Conservation (phyloP, 345 rosid species). For the Limnanthes douglasii region DNA sequence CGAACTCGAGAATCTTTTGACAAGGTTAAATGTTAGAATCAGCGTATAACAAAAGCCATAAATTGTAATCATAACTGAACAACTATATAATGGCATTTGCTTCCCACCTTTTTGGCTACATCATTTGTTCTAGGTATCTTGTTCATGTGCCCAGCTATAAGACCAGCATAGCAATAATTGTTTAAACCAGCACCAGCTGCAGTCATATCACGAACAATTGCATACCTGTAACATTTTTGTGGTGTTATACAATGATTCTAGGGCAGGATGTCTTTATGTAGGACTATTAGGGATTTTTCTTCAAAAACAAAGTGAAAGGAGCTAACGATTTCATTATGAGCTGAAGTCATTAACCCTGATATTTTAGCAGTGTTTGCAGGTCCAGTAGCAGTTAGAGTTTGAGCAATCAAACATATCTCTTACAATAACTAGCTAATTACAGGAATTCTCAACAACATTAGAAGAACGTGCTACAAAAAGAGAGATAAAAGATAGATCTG, state of each 20-base stretch:
- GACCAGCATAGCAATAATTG: constrained; percentile 96
- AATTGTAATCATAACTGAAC: background rate
- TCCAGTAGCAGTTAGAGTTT: background rate
- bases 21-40: constrained; percentile 7
- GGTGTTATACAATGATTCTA: background rate
- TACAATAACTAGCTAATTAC: background rate
- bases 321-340: background rate
- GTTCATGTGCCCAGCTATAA: constrained; percentile 69
- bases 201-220: constrained; percentile 95
- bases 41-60: background rate
- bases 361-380: constrained; percentile 5
- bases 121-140: constrained; percentile 52
- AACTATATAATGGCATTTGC: background rate
- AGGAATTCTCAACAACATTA: background rate
- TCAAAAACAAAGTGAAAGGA: constrained; percentile 3
- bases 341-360: too few species aligned
- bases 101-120: constrained; percentile 46
- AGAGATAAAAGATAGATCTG: background rate
- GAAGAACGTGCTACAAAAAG: constrained; percentile 3
- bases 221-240: constrained; percentile 31
- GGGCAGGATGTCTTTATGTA: background rate
- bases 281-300: background rate
- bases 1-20: constrained; percentile 69
- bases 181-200: constrained; percentile 90
- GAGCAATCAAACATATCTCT: background rate